Percentiles rank a stretch among this genome's conserved stretches.
Conservation (phyloP, 768 basidiomycete genomes). For the Mrakia frigida region DNA sequence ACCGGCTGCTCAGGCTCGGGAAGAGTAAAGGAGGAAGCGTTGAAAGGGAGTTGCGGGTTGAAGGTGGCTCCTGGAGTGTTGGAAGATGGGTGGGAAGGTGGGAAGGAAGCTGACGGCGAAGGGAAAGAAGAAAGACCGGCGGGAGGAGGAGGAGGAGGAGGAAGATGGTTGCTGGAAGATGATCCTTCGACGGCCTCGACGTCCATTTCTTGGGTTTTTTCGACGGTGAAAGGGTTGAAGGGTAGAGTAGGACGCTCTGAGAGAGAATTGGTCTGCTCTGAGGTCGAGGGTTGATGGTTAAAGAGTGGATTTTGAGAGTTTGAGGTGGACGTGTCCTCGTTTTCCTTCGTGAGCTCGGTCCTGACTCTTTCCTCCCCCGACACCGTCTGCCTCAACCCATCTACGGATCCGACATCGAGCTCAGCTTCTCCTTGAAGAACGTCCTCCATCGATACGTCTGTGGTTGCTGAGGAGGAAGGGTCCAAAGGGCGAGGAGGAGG, state of each 20-base stretch:
- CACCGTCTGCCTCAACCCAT: neutral
- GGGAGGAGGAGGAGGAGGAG: neutral
- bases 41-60: neutral
- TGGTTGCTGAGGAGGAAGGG: neutral
- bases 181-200: neutral
- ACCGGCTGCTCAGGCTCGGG: neutral
- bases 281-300: no score
- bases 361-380: neutral
- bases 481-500: neutral
- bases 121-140: neutral
- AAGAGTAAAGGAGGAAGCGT: neutral
- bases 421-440: neutral
- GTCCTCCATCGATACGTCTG: neutral
- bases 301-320: no score
- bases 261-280: no score
- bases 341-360: neutral
- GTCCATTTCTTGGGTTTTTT: neutral
- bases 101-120: neutral
- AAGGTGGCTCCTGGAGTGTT: neutral
- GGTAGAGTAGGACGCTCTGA: no score
- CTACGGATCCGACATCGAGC: neutral
- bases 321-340: neutral
- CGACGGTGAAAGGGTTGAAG: no score
- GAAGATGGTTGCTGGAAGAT: neutral
- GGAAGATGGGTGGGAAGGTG: neutral